phyloP scores from a whole-genome alignment of 345 rosid genomes.

The Noccaea caerulescens region DNA sequence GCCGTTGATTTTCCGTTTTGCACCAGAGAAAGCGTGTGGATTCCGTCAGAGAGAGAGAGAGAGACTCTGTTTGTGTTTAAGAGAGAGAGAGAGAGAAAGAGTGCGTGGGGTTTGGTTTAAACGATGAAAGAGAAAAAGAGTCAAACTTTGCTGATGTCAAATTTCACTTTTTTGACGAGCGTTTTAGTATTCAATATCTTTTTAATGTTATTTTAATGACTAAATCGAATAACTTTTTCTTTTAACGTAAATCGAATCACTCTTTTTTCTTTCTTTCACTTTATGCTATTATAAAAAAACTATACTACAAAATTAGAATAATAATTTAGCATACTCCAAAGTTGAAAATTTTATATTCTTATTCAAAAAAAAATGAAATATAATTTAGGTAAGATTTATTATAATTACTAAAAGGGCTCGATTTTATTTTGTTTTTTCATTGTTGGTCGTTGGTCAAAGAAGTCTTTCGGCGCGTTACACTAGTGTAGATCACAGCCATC shows the following conservation, averaged over 20 bases:
- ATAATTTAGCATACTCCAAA: constrained; percentile 27
- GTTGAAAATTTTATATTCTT: constrained; percentile 32
- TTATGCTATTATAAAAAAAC: constrained; percentile 28
- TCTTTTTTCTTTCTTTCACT: constrained; percentile 16
- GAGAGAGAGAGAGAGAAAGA: constrained; percentile 38
- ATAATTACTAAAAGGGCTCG: background rate
- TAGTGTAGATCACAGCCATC: constrained; percentile 21
- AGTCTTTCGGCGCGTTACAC: constrained; percentile 42
- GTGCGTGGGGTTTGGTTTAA: constrained; percentile 45
- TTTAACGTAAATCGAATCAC: constrained; percentile 32
- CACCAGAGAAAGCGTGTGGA: constrained; percentile 33
- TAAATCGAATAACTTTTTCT: constrained; percentile 41
- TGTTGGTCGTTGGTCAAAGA: constrained; percentile 42
- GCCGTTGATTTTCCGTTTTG: constrained; percentile 41
- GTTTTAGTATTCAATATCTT: constrained; percentile 26
- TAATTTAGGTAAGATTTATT: background rate
- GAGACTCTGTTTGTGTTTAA: constrained; percentile 46
- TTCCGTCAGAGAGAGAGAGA: constrained; percentile 29
- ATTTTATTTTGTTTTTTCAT: background rate
- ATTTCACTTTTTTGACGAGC: constrained; percentile 39
- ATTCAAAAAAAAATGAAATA: background rate
- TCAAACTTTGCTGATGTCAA: constrained; percentile 72
- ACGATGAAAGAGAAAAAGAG: constrained; percentile 57
- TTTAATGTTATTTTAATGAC: constrained; percentile 20
- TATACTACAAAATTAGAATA: constrained; percentile 37